Evolutionary conservation across 352 stramenopile genomes (phyloP).

Genomic region (Globisporangium spiculum): DNA sequence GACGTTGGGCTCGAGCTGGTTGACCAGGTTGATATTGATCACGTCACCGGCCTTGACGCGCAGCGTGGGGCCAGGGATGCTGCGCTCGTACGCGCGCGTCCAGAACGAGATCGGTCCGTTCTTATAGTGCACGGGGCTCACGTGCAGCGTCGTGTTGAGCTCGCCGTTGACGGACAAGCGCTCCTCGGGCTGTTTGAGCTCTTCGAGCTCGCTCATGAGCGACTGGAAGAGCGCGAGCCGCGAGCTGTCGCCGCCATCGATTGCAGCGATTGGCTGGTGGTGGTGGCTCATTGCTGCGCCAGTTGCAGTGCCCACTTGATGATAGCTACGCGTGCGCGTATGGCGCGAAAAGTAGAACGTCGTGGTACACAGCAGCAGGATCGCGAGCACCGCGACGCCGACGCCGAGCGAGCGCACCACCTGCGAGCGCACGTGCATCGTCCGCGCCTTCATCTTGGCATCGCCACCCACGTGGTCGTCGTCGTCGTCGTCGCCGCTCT

Average conservation of each 20-base stretch:
- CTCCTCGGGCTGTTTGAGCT: constrained; percentile 34
- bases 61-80: constrained; percentile 54
- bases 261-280: neutral
- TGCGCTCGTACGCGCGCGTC: constrained; percentile 62
- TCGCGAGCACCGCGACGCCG: neutral
- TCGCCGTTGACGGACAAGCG: constrained; percentile 43
- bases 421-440: neutral
- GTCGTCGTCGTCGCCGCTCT: neutral
- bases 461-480: constrained; percentile 1
- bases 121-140: constrained; percentile 39
- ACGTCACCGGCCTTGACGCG: constrained; percentile 61
- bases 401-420: constrained; percentile 15
- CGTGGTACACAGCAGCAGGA: constrained; percentile 12
- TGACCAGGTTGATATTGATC: constrained; percentile 56
- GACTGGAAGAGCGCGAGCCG: constrained; percentile 16
- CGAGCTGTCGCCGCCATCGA: neutral
- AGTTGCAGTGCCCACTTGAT: neutral
- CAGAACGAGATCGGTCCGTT: constrained; percentile 66
- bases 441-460: neutral
- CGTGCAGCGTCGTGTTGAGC: constrained; percentile 58
- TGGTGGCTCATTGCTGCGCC: neutral
- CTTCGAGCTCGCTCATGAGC: constrained; percentile 36
- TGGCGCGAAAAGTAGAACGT: constrained; percentile 9
- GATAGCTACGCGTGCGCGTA: neutral
- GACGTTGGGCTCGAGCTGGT: constrained; percentile 46